Evolutionary conservation across 495 filamentous ascomycete species (phyloP).

Genomic region (Aspergillus sparsus): DNA sequence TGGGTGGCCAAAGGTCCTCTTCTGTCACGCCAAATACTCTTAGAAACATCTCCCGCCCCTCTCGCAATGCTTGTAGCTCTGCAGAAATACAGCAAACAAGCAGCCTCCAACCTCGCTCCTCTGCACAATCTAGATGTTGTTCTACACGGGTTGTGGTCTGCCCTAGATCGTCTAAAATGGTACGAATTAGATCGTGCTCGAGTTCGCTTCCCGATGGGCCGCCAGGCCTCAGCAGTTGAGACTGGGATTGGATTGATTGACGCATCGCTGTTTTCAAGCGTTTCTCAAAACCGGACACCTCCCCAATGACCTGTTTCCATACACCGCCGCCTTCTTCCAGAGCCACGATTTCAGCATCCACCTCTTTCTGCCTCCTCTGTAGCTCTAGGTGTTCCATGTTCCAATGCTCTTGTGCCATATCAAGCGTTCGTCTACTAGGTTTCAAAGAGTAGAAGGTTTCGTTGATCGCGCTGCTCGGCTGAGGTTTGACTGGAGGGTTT

Average conservation of each 20-base stretch:
- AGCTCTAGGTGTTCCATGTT: constrained; percentile 61
- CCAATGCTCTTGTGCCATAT: constrained; percentile 80
- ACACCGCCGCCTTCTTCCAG: constrained; percentile 80
- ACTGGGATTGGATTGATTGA: constrained; percentile 31
- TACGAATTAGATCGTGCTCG: constrained; percentile 34
- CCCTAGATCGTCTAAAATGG: constrained; percentile 46
- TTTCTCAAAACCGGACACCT: constrained; percentile 70
- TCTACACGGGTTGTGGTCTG: constrained; percentile 43
- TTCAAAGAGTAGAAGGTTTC: constrained; percentile 56
- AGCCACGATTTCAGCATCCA: constrained; percentile 69
- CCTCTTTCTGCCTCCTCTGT: constrained; percentile 56
- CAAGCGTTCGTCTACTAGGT: constrained; percentile 68
- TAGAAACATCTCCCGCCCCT: constrained; percentile 66
- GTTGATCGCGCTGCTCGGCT: constrained; percentile 29
- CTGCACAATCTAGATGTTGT: constrained; percentile 42
- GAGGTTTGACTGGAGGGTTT: constrained; percentile 49
- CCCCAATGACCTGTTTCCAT: constrained; percentile 70
- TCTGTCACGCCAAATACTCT: constrained; percentile 45
- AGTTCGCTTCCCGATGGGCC: constrained; percentile 15
- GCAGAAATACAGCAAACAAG: constrained; percentile 86
- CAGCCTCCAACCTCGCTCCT: constrained; percentile 74
- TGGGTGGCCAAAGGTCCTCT: constrained; percentile 22
- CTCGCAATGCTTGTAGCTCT: constrained; percentile 79
- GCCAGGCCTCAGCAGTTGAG: constrained; percentile 22
- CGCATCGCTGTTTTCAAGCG: constrained; percentile 59